These are phyloP conservation scores for Phyllostachys edulis DNA, from an alignment of 176 grass and related monocot genomes.

Conservation along the genomic window DNA sequence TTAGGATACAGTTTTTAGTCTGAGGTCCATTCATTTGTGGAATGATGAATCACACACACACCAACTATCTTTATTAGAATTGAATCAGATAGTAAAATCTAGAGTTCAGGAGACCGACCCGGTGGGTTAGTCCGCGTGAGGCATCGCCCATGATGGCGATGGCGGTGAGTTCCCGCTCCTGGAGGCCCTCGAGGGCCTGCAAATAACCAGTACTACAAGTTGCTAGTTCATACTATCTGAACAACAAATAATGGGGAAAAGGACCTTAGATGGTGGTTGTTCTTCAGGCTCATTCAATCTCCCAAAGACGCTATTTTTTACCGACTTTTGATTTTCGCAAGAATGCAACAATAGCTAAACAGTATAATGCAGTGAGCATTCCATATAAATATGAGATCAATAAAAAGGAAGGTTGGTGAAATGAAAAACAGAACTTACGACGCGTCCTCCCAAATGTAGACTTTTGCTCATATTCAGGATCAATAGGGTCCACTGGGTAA, in stretches of 20 bases:
- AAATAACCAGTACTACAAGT: conserved; percentile 18
- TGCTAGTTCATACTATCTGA: conserved; percentile 1
- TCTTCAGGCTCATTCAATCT: conserved; percentile 47
- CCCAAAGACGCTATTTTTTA: conserved; percentile 91
- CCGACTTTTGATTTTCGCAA: conserved; percentile 91
- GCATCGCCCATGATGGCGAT: no score
- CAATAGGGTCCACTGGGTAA: conserved; percentile 91
- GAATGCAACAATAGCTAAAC: conserved; percentile 75
- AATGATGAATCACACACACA: no score
- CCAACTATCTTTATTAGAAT: no score
- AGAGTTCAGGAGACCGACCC: no score
- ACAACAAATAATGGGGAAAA: conserved; percentile 16
- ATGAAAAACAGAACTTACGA: conserved; percentile 51
- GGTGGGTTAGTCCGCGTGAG: no score
- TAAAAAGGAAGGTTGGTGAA: background rate
- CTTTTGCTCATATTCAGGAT: conserved; percentile 88
- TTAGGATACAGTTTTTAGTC: no score
- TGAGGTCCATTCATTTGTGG: no score
- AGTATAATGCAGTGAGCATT: conserved; percentile 7
- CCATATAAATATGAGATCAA: conserved; percentile 4
- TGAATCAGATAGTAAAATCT: no score
- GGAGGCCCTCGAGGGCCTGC: no score
- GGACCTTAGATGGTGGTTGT: conserved; percentile 49
- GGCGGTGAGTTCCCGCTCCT: no score
- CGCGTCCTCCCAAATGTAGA: conserved; percentile 83